Base-by-base conservation (phyloP, 495 filamentous ascomycete genomes). In the Gamarada debralockiae region DNA sequence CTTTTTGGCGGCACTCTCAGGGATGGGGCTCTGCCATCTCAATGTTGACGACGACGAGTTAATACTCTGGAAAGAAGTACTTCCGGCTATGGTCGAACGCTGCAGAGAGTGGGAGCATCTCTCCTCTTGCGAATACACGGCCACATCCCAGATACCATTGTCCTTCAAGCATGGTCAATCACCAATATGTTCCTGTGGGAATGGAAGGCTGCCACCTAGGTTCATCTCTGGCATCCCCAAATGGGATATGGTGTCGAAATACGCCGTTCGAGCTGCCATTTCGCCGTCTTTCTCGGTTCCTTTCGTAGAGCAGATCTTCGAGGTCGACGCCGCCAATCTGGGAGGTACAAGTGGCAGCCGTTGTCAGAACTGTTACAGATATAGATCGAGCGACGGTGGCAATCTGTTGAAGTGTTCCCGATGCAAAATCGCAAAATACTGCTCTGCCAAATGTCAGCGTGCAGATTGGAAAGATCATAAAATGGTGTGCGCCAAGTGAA, bases 71-170 rank as follows among this genome's bases (percentile, higher is more conserved):
- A 79, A 77, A 58, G 52, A 66, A 21, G 43, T 66, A 1, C 53
- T 82, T 12, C 69, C 78, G 1, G 71, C 72, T 3, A 62, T 74
- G 25, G 73, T 67, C 7, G 80, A 84, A 59, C 70, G 80, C 5
- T 83, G 79, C 50, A 67, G 80, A 15, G 71, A 66, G 8, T 83
- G 75, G 75, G 52, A 59, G 1, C 80, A 84, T 48, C 43, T 41
- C n/a, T 18, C 53, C 1, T 50, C 48, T 7, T 84, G 80, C 57
- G 73, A 78, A 58, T 84, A 83, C 52, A 48, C 51, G n/a, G 61
- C 8, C 6, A 49, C 49, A 3, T 38, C 44, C 3, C 36, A 51
- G 41, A 58, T 68, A 25, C 70, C 70, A 5, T 34, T 69, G 5
- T 63, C 69, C 0, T 23, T 54, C 3, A 64, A 60, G 18, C 15